phyloP scores from a whole-genome alignment of 768 basidiomycete species.

The Exsudoporus frostii region DNA sequence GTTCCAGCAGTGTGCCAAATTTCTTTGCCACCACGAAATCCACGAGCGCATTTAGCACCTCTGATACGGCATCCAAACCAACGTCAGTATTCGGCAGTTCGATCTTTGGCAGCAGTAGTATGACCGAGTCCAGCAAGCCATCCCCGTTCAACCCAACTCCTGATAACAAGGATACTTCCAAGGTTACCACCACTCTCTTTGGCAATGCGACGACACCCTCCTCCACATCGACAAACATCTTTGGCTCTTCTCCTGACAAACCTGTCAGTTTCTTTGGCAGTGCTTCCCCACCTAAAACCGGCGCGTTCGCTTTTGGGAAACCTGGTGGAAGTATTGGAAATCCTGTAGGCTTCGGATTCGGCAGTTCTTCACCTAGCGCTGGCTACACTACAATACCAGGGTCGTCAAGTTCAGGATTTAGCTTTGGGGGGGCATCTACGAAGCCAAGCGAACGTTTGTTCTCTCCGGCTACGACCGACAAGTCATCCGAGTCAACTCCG shows the following conservation, averaged over 20 bases:
- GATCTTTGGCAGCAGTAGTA: constrained; percentile 21
- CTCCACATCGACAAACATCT: constrained; percentile 15
- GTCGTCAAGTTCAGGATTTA: constrained; percentile 19
- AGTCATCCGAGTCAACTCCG: constrained; percentile 29
- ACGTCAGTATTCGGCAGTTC: constrained; percentile 25
- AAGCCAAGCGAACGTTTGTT: constrained; percentile 26
- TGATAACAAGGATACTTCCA: constrained; percentile 16
- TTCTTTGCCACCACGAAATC: constrained; percentile 23
- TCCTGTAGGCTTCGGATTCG: constrained; percentile 59
- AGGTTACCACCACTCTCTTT: constrained; percentile 15
- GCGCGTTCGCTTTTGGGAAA: constrained; percentile 30
- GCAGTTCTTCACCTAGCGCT: constrained; percentile 17
- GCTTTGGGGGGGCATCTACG: constrained; percentile 19
- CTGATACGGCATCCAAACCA: constrained; percentile 23
- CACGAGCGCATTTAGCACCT: constrained; percentile 13
- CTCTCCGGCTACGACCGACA: constrained; percentile 28
- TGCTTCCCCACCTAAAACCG: constrained; percentile 24
- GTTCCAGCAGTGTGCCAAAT: constrained; percentile 15
- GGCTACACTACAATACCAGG: constrained; percentile 16
- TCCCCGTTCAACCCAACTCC: constrained; percentile 9
- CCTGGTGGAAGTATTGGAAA: constrained; percentile 53
- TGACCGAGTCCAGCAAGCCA: constrained; percentile 14
- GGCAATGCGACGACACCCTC: constrained; percentile 14
- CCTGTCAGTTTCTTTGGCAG: constrained; percentile 29
- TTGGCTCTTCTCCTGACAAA: constrained; percentile 24